Conservation (phyloP, 2,329 filamentous ascomycete genomes). For the Hypoxylon sp. region DNA sequence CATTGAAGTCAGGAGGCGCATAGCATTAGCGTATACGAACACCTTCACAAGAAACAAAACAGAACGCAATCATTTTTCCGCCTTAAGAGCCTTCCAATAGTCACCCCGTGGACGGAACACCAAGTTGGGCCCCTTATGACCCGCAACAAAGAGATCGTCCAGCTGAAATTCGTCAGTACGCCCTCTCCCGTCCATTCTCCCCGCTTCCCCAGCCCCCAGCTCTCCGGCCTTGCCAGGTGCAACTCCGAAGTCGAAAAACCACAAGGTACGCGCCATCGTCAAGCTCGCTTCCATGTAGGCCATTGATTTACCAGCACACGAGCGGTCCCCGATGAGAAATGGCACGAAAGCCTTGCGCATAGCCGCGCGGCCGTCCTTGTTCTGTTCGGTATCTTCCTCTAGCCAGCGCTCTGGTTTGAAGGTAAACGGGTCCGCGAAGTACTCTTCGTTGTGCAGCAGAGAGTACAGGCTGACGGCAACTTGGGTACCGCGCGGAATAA, state of each 20-base stretch:
- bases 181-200: constrained; percentile 8
- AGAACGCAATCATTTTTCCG: no score
- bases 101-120: constrained; percentile 6
- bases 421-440: constrained; percentile 17
- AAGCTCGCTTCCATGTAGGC: constrained; percentile 17
- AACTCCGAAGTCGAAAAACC: constrained; percentile 22
- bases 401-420: constrained; percentile 32
- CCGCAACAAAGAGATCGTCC: constrained; percentile 20
- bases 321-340: constrained; percentile 12
- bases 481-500: constrained; percentile 14
- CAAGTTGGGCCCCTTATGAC: constrained; percentile 16
- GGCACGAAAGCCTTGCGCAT: constrained; percentile 26
- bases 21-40: no score
- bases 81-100: background rate
- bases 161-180: constrained; percentile 22
- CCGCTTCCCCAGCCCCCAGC: constrained; percentile 3
- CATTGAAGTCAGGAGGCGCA: no score
- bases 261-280: constrained; percentile 1
- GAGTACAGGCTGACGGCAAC: constrained; percentile 18
- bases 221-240: constrained; percentile 10
- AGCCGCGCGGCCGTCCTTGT: background rate
- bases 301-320: constrained; percentile 12
- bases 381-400: background rate
- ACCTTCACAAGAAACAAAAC: no score
- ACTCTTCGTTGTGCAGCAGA: constrained; percentile 20